Evolutionary conservation across 306 rosid genomes (phyloP), one percentile per base, ranked within the genome.

Genomic region (Begonia masoniana): DNA sequence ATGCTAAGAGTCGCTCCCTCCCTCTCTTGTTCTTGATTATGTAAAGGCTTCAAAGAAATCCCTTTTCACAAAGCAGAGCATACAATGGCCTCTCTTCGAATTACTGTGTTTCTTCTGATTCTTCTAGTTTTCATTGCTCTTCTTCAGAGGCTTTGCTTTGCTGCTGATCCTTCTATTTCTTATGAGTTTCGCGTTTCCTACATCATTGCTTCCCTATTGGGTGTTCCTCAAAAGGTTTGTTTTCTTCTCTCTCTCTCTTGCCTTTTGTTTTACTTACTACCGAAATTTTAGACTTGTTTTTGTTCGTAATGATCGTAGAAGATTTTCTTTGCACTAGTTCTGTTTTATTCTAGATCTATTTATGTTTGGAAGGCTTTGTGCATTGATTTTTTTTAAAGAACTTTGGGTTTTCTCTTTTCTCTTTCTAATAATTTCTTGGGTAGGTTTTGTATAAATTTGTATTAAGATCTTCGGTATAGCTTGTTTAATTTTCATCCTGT

Each of bases 211-310:
- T 78, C 94, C 15, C 95, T 94, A 10, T 84, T 89, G 7, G 94
- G 97, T 19, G 71, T 82, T 67, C 74, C 91, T 60, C 97, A 89
- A 65, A 67, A 45, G 95, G 95, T 85, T 65, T 41, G 50, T 24
- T 1, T 12, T 61, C 1, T 50, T 17, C 56, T n/a, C 55, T 12
- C n/a, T n/a, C 43, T 36, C n/a, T n/a, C n/a, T n/a, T n/a, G n/a
- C n/a, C 10, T 24, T 24, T 24, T 36, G 31, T 4, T 24, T 24
- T 4, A 24, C 31, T 24, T 4, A 24, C 31, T 24, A 4, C 31
- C 31, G 4, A 4, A 24, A 2, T 24, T 24, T 24, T 24, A 4
- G 31, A 26, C 1, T 26, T 26, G 35, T 26, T 3, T 26, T 26
- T 24, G 31, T 24, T 24, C 31, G 31, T 24, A 2, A 24, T 24